A percentile compares a stretch with the other conserved stretches of the same genome.
Conservation (phyloP, 129 eudicot species). For the Silybum marianum region DNA sequence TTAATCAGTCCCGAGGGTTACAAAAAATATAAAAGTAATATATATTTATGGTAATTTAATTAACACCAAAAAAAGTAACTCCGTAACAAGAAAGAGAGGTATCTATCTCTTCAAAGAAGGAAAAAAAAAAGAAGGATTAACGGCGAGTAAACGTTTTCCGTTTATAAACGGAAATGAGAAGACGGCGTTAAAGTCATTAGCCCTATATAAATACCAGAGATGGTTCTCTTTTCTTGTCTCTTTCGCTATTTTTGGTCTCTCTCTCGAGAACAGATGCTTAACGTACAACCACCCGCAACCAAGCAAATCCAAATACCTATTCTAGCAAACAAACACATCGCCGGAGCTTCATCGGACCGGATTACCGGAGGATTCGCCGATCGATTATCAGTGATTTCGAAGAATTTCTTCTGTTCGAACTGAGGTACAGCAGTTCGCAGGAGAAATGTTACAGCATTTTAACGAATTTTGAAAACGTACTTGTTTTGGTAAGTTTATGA, state of each 20-base stretch:
- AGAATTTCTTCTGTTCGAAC: not conserved
- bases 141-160: conserved; percentile 38
- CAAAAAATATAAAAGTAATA: not conserved
- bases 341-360: conserved; percentile 30
- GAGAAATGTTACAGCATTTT: conserved; percentile 23
- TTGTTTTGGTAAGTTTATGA: conserved; percentile 15
- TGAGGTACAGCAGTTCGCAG: conserved; percentile 5
- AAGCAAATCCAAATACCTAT: not conserved
- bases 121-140: not conserved
- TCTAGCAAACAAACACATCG: conserved; percentile 10
- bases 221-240: conserved; percentile 44
- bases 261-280: conserved; percentile 17
- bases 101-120: conserved; percentile 27
- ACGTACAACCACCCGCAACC: conserved; percentile 24
- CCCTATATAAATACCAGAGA: conserved; percentile 53
- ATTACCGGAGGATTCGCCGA: conserved; percentile 7
- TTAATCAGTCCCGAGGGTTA: not conserved
- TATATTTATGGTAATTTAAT: not conserved
- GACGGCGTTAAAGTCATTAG: conserved; percentile 31
- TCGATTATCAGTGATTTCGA: not conserved
- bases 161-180: conserved; percentile 33
- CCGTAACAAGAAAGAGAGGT: conserved; percentile 48
- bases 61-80: conserved; percentile 37
- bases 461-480: not conserved
- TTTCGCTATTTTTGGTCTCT: conserved; percentile 34